Base-by-base conservation (phyloP, 306 rosid species). In the Corylus americana region DNA sequence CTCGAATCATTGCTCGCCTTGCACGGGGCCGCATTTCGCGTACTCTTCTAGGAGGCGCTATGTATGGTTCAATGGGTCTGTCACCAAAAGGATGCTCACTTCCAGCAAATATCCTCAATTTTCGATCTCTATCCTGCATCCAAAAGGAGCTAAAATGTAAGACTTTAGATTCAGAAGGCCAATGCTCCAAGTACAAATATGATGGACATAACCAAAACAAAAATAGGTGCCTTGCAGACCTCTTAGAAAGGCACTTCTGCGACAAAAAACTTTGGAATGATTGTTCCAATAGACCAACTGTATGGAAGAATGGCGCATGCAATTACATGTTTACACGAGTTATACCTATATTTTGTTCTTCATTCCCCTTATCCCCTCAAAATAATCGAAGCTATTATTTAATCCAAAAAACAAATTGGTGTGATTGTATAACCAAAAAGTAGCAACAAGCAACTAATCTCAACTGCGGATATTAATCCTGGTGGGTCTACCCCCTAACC, bases 41-140 rank as follows among this genome's bases (percentile, higher is more conserved):
- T 42, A 91, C 92, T 2, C 58, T 78, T 73, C 97, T 87, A 25
- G 92, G 88, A 75, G 98, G 98, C 98, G 91, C 91, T 50, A 63
- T 58, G 74, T 89, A 92, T 35, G 91, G 86, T 71, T 95, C 98
- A 75, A 95, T 86, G 74, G 98, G 97, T 14, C 87, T 85, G 74
- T 95, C 98, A 66, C 63, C 86, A 62, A 92, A 92, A 18, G 98
- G 97, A 71, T 92, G 98, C 86, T 95, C 98, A 55, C 83, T 69
- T 0, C 87, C 91, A 44, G 92, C 58, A 78, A 95, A 95, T 77
- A 92, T 95, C 87, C 98, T 91, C 82, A 92, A 83, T 79, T 95
- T 95, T 61, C 93, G 81, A 85, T 95, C 97, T 87, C 98, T 91
- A 81, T 92, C 98, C 98, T 94, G 87, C 86, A 88, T 73, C 73